Evolutionary conservation across 2,329 filamentous ascomycete species (phyloP), one percentile per base, ranked within the genome.

Genomic region (Dendryphion nanum): DNA sequence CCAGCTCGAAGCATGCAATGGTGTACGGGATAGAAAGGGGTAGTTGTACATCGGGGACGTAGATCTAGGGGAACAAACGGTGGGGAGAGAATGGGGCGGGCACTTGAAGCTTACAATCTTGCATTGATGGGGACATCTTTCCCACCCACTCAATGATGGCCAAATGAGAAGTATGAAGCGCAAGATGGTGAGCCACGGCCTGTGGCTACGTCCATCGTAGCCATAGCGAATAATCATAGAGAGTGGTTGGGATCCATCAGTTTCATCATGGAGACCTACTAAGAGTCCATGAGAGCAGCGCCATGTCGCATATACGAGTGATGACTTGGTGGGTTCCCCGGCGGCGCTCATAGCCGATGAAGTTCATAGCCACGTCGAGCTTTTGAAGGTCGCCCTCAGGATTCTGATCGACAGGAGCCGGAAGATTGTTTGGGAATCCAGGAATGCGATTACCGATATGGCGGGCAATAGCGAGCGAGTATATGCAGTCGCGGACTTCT

Each of bases 401-500:
- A 37, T 61, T 51, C 18, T 54, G 55, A 34, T 57, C 53, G 21
- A 53, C 40, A 0, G 49, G 29, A 1, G 45, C 31, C 5, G 64
- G 61, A 3, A 70, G 45, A 16, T 64, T 59, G 36, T 70, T 68
- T 6, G 70, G 65, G 47, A 72, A 73, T 18, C 70, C 68, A 13
- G 66, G 61, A 42, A 70, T 58, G 12, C 81, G 78, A 20, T 82
- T 81, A 31, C 85, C 82, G 34, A 89, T 74, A 45, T 90, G 81
- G 18, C 89, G 82, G 13, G 86, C 82, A 38, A 95, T 80, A 6
- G 86, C 87, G 48, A 95, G 84, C 0, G 87, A 93, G 67, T 95
- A 95, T 40, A 96, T 79, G 14, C 95, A 84, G 61, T 96, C 89
- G 37, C 90, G 82, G 55, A 91, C 93, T 68, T 96, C 90, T 17